Base-by-base conservation (phyloP, 192 early-diverging fungal genomes). In the Podila minutissima region DNA sequence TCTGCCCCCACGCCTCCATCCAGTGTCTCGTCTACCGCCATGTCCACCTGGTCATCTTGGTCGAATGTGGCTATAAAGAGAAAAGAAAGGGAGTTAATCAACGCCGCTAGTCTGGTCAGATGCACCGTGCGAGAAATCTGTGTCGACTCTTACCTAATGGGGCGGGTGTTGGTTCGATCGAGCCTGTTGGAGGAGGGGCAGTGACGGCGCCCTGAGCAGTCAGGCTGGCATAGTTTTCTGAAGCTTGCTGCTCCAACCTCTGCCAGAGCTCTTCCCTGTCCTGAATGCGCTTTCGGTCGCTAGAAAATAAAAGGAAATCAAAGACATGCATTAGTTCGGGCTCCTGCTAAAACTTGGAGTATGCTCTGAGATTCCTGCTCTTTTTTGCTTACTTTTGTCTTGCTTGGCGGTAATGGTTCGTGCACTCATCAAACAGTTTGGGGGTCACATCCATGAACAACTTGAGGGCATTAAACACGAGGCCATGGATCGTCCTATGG, bases 361-460 rank as follows among this genome's bases (percentile, higher is more conserved):
- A 46, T 46, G 41, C 13, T 46, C 11, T 13, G 38, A 13, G 41
- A 15, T 46, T 46, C 38, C 41, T 8, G 41, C 41, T 46, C 41
- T 46, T 2, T 2, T 46, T 6, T 15, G 86, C 90, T 76, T 87
- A 96, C 95, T 89, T 75, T 86, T 97, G 93, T 26, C 95, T 92
- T 69, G 91, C 91, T 51, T 92, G 91, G 82, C 97, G 97, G 90
- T 94, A 98, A 69, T 98, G 92, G 68, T 92, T 89, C 13, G 97
- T 92, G 85, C 96, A 99, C 70, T 96, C 92, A 82, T 99, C 97
- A 90, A 99, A 99, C 59, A 99, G 83, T 64, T 93, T 92, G 38
- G 97, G 96, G 86, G 94, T 94, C 51, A 97, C 95, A 59, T 98
- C 96, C 92, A 99, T 97, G 83, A 99, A 97, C 64, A 98, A 89